Base-by-base conservation (phyloP, 768 basidiomycete species). In the Fibroporia radiculosa region DNA sequence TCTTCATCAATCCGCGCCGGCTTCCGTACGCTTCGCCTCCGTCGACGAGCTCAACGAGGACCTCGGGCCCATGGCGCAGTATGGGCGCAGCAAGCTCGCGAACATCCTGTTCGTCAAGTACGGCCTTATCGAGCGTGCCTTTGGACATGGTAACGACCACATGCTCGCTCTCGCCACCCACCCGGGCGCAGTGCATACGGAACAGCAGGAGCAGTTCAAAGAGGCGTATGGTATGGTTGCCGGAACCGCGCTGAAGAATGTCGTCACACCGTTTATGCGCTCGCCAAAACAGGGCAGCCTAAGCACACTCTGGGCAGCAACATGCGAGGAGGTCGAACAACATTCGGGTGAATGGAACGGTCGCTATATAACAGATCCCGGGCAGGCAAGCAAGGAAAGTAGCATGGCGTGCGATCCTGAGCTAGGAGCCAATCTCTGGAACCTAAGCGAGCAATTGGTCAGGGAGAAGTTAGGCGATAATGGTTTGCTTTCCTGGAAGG, bases 11-110 rank as follows among this genome's bases (percentile, higher is more conserved):
- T 52, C 61, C 48, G 65, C 67, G 5, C 64, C 67, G 2, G 55
- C 59, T 3, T 51, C 57, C 25, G 51, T 51, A 4, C 51, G 60
- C 48, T 70, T 70, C 54, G 57, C 59, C 2, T 62, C 60, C 7
- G 40, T 62, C 29, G 66, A 64, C 29, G 70, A 71, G 57, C 58
- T 71, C 50, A 66, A 59, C 36, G 24, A 39, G 19, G 59, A 65
- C 47, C 47, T 65, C 40, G 56, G 61, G 35, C 57, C 61, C 13
- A 49, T 59, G 34, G 56, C 59, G 43, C 61, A 68, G 16, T 66
- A 67, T 52, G 66, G 62, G 4, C 65, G 69, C 42, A 62, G 66
- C n/a, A 68, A 70, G 51, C 62, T 69, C 44, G 67, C 67, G 18
- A 62, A 64, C 56, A 62, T 70, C 45, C 56, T 69, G 18, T 69